Evolutionary conservation across 2,329 filamentous ascomycete species (phyloP), one percentile per base, ranked within the genome.

Genomic region (Sodiomyces alkalinus): DNA sequence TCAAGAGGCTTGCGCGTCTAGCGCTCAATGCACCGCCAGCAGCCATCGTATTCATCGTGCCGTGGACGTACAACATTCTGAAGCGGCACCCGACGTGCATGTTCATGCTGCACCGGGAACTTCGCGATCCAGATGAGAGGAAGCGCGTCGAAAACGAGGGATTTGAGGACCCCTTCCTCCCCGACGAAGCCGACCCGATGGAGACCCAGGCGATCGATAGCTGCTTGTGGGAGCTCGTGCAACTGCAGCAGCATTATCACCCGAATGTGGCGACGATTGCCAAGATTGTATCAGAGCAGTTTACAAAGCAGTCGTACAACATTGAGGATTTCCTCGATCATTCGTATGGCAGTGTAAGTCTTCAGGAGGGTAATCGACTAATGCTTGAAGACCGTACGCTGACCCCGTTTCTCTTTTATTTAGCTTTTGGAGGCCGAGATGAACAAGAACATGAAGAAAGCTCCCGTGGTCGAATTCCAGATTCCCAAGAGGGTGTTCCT

Each of bases 311-410:
- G 40, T 68, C 78, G 3, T 98, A 96, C 53, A 90, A 85, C 42
- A 57, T 94, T n/a, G 90, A 98, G 47, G 90, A 98, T 47, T 98
- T 98, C 53, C 57, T 96, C 26, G 90, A 98, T 47, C 85, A 96
- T 50, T 87, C 82, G 0, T 98, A 96, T 53, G 70, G 63, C 43
- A 81, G 73, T 47, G 76, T 78, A 66, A 64, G 69, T 67, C 12
- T 22, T 25, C 10, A n/a, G n/a, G n/a, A n/a, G n/a, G n/a, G n/a
- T n/a, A n/a, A n/a, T n/a, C n/a, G n/a, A n/a, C n/a, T n/a, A n/a
- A n/a, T n/a, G n/a, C n/a, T n/a, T n/a, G n/a, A n/a, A n/a, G n/a
- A n/a, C n/a, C n/a, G n/a, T n/a, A n/a, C n/a, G n/a, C n/a, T n/a
- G n/a, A n/a, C n/a, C n/a, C n/a, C n/a, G n/a, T n/a, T n/a, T n/a